phyloP scores from a whole-genome alignment of 169 alveolate species.

The Perkinsus olseni region DNA sequence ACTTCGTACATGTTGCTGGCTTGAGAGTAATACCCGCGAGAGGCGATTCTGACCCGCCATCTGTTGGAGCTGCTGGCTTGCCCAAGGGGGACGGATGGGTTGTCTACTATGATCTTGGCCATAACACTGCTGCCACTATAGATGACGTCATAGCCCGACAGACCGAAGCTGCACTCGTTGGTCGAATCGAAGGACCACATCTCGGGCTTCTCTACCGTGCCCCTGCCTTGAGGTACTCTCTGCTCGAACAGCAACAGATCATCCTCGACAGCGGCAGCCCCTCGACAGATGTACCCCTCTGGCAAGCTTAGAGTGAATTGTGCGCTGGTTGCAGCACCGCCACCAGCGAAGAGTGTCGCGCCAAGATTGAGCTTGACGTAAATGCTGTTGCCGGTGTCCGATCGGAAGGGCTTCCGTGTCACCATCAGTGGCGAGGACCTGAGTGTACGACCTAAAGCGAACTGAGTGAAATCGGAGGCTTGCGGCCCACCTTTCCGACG shows the following conservation, averaged over 20 bases:
- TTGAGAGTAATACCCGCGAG: not conserved
- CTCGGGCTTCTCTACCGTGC: not conserved
- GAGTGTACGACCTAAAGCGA: not conserved
- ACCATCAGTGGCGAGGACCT: not conserved
- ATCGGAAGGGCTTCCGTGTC: not conserved
- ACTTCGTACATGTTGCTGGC: not conserved
- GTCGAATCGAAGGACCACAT: not conserved
- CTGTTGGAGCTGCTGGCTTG: not conserved
- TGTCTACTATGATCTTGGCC: not conserved
- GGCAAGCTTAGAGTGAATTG: not conserved
- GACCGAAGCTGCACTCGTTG: not conserved
- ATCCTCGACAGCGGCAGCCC: not conserved
- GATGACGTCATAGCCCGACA: not conserved
- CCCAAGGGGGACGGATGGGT: not conserved
- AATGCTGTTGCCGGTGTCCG: slow-evolving; percentile 6
- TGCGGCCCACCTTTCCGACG: not conserved
- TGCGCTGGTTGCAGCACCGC: not conserved
- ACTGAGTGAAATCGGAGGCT: not conserved
- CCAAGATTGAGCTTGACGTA: slow-evolving; percentile 4
- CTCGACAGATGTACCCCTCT: not conserved
- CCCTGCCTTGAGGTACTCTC: not conserved
- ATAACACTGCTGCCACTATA: slow-evolving; percentile 4
- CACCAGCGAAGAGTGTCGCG: slow-evolving; percentile 7
- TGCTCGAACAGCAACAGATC: not conserved
- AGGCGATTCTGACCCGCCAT: not conserved